Evolutionary conservation across 2,329 filamentous ascomycete species (phyloP), one percentile per base, ranked within the genome.

Genomic region (Byssoonygena ceratinophila): DNA sequence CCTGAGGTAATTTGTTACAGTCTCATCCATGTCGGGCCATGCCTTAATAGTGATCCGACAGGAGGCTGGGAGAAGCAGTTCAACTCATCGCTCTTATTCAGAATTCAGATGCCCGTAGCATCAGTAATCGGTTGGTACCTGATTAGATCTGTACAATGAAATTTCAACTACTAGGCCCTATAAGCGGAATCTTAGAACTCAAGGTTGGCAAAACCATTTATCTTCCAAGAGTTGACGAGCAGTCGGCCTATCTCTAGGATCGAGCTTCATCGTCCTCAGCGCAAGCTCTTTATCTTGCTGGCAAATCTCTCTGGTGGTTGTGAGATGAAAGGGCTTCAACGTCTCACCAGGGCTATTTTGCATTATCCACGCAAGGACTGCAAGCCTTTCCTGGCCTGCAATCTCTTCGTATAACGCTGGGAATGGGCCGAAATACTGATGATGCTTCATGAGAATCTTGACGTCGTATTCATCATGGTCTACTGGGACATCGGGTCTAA

Each of bases 221-320:
- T 53, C 25, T 46, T 56, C 25, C 46, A 52, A 34, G 27, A 54
- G 44, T 45, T 44, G 62, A 52, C 60, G 61, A 27, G 67, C 70
- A 5, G 66, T 66, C 6, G 68, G 71, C 29, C 69, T 61, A 54
- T 73, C 70, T 52, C 70, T 64, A 40, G 66, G 68, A 54, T 74
- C 69, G 5, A 74, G 61, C 55, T 66, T 72, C 69, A 74, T 72
- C 16, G 73, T 69, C 57, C 64, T 72, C 1, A 59, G 45, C n/a
- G 73, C 54, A 57, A 73, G 73, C 12, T 46, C 51, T 46, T 63
- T 66, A 50, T 69, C 65, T 37, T 62, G 57, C 23, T 59, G 52
- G 2, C 55, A 59, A 18, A 70, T 59, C 52, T 69, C 67, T 43
- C 46, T 37, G 12, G 60, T 59, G 46, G 53, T 58, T 14, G 59